Evolutionary conservation across 805 yeast species (phyloP), one percentile per base, ranked within the genome.

Genomic region (Lachancea sp.): DNA sequence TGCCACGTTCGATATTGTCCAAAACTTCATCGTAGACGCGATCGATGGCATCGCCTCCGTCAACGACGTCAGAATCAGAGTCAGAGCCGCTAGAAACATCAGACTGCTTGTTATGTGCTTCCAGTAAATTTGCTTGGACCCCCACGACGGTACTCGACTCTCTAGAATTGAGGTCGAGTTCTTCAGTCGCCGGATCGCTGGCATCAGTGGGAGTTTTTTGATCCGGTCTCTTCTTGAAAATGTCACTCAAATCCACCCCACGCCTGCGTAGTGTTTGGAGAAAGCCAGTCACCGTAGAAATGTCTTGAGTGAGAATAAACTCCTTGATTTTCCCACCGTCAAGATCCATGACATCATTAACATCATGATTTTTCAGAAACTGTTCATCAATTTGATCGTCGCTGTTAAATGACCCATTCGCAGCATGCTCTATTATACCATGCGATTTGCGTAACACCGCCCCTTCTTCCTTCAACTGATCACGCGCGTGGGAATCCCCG

Each of bases 11-110:
- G 30, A 70, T 47, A 38, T 63, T 65, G 42, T 70, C 73, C 27
- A 70, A 48, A n/a, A 70, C 67, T 44, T 64, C 59, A 50, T 70
- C 74, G 47, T 68, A 70, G 2, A 71, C 71, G 13, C 64, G 62
- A 44, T 60, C 65, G 30, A 65, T 59, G 1, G 60, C 62, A 19
- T 60, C 59, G 13, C 56, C 56, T 22, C 57, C 66, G 31, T 57
- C 47, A 13, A 48, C 49, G 2, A 31, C 31, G 16, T 39, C 43
- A 3, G 36, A 15, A 13, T 15, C 18, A 6, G 43, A 13, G 11
- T 33, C 38, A 12, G 35, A 30, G 17, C 41, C 48, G 20, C 37
- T 20, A 4, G 7, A 5, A 27, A n/a, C 36, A 17, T 20, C 25
- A 10, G 16, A 29, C 11, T 29, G 17, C 18, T 19, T n/a, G 3